These are phyloP conservation scores for Colletotrichum sp. DNA, from an alignment of 2,329 filamentous ascomycete genomes.

Conservation along the genomic window DNA sequence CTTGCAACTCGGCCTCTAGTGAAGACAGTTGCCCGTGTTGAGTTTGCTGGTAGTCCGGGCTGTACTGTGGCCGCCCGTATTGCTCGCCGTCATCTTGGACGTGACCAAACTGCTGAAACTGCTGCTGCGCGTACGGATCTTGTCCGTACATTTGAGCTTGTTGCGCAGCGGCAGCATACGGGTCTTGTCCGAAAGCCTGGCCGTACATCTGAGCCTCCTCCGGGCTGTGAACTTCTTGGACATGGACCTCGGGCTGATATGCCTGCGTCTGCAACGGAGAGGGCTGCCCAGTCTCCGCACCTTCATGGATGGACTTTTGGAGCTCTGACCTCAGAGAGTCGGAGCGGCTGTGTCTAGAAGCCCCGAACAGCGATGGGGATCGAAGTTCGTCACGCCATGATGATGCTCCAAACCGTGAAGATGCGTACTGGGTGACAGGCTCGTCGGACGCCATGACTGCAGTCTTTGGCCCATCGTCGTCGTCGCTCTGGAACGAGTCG, in stretches of 20 bases:
- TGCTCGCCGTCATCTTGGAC: not conserved
- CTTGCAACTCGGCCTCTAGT: not conserved
- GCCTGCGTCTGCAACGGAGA: not conserved
- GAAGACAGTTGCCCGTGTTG: not conserved
- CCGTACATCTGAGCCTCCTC: not conserved
- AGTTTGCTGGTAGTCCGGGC: not conserved
- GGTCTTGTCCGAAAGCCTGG: not conserved
- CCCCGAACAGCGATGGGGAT: not conserved
- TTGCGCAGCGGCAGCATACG: not conserved
- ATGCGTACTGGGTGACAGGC: not conserved
- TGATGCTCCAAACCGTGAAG: conserved; percentile 5
- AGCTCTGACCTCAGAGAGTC: not conserved
- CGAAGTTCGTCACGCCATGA: conserved; percentile 12
- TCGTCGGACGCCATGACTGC: not conserved
- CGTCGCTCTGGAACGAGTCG: conserved; percentile 7
- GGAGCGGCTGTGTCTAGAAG: conserved; percentile 9
- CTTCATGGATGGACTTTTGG: not conserved
- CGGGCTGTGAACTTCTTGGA: not conserved
- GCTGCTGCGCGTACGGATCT: not conserved
- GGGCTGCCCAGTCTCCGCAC: not conserved
- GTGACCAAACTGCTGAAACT: not conserved
- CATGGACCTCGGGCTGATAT: not conserved
- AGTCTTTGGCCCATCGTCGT: not conserved
- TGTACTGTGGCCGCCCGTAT: not conserved
- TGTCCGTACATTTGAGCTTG: not conserved